phyloP scores from a whole-genome alignment of 768 basidiomycete species.

The Bullera alba region DNA sequence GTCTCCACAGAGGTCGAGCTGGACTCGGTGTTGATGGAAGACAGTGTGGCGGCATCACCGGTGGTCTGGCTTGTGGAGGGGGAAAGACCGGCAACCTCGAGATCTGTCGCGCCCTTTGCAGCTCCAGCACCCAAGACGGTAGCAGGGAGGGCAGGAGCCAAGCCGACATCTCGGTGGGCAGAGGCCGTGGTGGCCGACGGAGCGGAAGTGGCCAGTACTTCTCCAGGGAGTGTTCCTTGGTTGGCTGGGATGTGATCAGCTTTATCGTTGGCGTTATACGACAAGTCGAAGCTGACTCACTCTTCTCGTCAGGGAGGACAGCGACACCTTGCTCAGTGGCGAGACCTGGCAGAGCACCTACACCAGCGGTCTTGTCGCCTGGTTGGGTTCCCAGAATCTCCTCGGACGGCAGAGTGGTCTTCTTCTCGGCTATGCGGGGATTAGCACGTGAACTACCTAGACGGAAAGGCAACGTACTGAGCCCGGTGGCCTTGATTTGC shows the following conservation, averaged over 20 bases:
- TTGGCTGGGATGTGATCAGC: constrained; percentile 6
- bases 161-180: constrained; percentile 3
- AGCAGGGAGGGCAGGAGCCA: constrained; percentile 25
- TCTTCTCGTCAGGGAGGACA: constrained; percentile 30
- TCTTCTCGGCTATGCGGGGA: no score
- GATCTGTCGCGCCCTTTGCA: constrained; percentile 30
- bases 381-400: constrained; percentile 31
- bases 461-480: no score
- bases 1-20: not conserved
- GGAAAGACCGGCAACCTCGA: constrained; percentile 13
- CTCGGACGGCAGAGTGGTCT: constrained; percentile 26
- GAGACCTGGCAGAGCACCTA: constrained; percentile 30
- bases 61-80: not conserved
- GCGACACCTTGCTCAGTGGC: constrained; percentile 32
- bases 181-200: not conserved
- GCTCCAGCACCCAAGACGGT: constrained; percentile 22
- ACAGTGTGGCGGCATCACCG: not conserved
- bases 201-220: constrained; percentile 1
- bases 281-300: no score
- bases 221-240: constrained; percentile 21
- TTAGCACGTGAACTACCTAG: no score
- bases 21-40: not conserved
- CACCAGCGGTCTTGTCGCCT: constrained; percentile 26
- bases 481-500: no score
- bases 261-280: not conserved